Evolutionary conservation across 768 basidiomycete genomes (phyloP).

Genomic region (Kwoniella dendrophila): DNA sequence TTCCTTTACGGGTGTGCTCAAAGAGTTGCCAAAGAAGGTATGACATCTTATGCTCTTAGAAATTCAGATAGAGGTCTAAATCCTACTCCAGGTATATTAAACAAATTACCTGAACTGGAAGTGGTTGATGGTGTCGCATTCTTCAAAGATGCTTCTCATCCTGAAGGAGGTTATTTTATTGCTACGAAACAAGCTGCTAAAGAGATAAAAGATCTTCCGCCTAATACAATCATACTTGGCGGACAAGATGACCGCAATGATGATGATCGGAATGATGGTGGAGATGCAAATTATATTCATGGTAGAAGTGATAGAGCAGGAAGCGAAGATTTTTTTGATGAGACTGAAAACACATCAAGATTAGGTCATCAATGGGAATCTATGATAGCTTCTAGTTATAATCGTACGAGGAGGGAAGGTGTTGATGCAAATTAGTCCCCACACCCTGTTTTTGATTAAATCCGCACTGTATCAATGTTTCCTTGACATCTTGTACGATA

Average conservation of each 20-base stretch:
- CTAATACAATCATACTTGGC: slow-evolving; percentile 29
- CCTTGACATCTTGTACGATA: too few species aligned
- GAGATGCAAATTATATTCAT: background rate
- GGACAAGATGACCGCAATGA: slow-evolving; percentile 9
- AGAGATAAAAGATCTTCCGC: slow-evolving; percentile 33
- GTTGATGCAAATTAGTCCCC: too few species aligned
- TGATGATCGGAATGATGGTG: background rate
- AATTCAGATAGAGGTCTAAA: slow-evolving; percentile 19
- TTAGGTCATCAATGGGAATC: background rate
- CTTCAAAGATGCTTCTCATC: slow-evolving; percentile 25
- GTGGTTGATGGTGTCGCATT: slow-evolving; percentile 27
- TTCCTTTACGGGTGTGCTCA: slow-evolving; percentile 15
- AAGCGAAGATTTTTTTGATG: background rate
- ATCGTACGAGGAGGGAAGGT: background rate
- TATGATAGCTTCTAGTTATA: background rate
- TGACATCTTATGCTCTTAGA: slow-evolving; percentile 17
- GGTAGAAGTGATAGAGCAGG: background rate
- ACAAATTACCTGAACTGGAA: slow-evolving; percentile 26
- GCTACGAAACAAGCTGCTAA: slow-evolving; percentile 26
- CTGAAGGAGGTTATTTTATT: slow-evolving; percentile 25
- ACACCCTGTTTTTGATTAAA: too few species aligned
- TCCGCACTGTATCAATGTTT: background rate
- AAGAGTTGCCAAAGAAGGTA: slow-evolving; percentile 3
- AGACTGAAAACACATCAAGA: too few species aligned
- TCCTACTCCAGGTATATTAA: slow-evolving; percentile 27